phyloP scores from a whole-genome alignment of 208 protist species.

The Wallacemonas sp. region DNA sequence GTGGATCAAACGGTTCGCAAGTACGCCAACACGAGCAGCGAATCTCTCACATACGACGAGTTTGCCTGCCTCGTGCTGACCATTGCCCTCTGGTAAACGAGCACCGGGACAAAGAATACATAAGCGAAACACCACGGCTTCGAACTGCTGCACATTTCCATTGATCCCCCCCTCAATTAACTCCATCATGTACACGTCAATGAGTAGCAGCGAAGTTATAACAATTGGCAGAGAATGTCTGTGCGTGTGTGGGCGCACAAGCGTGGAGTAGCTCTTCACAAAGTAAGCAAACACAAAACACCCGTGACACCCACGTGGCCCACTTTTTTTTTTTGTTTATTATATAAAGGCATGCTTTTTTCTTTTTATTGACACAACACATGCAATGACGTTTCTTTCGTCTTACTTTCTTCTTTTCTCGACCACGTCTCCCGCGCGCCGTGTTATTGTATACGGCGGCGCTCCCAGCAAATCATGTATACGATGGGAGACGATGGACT shows the following conservation, averaged over 20 bases:
- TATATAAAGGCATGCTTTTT: neutral
- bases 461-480: neutral
- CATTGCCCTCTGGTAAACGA: constrained; percentile 79
- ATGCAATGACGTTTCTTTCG: neutral
- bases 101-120: neutral
- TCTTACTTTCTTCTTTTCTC: constrained; percentile 12
- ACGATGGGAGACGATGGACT: neutral
- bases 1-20: constrained; percentile 76
- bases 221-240: neutral
- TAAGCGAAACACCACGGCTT: too few relatives aligned
- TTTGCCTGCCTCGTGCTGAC: constrained; percentile 89
- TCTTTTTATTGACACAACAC: too few relatives aligned
- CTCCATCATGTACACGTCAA: neutral
- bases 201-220: neutral
- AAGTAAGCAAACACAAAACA: too few relatives aligned
- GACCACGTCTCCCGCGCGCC: neutral
- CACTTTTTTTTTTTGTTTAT: constrained; percentile 17
- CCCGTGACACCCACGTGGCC: neutral
- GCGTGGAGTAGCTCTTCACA: neutral
- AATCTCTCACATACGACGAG: constrained; percentile 87
- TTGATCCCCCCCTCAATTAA: too few relatives aligned
- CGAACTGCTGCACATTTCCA: too few relatives aligned
- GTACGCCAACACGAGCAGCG: constrained; percentile 67
- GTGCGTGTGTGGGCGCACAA: constrained; percentile 8
- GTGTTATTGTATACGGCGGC: neutral